Evolutionary conservation across 2,329 filamentous ascomycete species (phyloP).

Genomic region (Claviceps capensis): DNA sequence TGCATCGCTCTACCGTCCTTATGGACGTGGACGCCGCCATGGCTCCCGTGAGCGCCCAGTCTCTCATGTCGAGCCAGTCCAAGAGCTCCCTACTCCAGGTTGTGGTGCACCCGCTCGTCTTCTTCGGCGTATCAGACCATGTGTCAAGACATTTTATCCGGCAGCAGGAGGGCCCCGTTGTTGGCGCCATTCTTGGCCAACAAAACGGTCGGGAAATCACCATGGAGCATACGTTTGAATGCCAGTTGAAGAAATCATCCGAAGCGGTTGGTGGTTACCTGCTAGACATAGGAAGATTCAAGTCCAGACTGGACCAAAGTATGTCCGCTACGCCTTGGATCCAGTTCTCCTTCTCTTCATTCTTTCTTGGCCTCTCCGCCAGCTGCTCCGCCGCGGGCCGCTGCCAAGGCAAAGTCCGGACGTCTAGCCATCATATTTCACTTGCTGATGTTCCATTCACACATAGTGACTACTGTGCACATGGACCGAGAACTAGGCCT

Average conservation of each 20-base stretch:
- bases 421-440: no score
- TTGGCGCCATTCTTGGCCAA: conserved; percentile 80
- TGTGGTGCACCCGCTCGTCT: conserved; percentile 81
- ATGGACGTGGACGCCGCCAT: not conserved
- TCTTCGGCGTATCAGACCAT: conserved; percentile 93
- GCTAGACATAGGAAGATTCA: conserved; percentile 61
- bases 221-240: conserved; percentile 87
- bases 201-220: conserved; percentile 85
- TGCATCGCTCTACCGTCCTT: not conserved
- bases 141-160: conserved; percentile 83
- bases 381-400: not conserved
- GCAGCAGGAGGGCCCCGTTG: conserved; percentile 58
- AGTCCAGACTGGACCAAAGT: conserved; percentile 74
- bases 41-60: conserved; percentile 26
- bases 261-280: conserved; percentile 41
- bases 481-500: conserved; percentile 71
- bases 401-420: not conserved
- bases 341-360: not conserved
- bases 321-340: conserved; percentile 16
- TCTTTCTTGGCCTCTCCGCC: not conserved
- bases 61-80: conserved; percentile 46
- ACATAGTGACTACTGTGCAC: conserved; percentile 75
- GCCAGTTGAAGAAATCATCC: conserved; percentile 37
- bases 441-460: not conserved
- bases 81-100: conserved; percentile 64